These are phyloP conservation scores for Thielaviopsis punctulata DNA, from an alignment of 2,329 filamentous ascomycete genomes.

Conservation along the genomic window DNA sequence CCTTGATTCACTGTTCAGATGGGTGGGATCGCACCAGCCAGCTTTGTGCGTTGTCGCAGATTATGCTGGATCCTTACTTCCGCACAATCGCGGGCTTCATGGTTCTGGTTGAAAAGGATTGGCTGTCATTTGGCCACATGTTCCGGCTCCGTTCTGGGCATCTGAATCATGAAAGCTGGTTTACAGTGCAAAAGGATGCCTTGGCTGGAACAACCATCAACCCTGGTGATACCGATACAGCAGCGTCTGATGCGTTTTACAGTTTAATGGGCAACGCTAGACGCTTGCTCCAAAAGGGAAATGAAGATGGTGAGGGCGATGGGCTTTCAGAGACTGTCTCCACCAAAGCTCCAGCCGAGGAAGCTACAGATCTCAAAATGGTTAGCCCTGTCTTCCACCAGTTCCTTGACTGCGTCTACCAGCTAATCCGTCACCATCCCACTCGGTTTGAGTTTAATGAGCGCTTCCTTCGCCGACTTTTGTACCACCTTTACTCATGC, in stretches of 20 bases:
- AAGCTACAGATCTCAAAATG: constrained; percentile 71
- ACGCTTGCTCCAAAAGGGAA: constrained; percentile 55
- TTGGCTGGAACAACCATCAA: constrained; percentile 47
- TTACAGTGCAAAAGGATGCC: constrained; percentile 66
- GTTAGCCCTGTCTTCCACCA: constrained; percentile 95
- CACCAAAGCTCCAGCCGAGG: constrained; percentile 29
- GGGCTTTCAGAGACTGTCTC: constrained; percentile 24
- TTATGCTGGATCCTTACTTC: constrained; percentile 92
- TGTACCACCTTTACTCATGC: constrained; percentile 90
- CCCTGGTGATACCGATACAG: constrained; percentile 39
- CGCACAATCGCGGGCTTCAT: constrained; percentile 90
- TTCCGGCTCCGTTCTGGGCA: constrained; percentile 85
- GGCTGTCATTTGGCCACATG: constrained; percentile 95
- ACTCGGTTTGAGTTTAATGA: constrained; percentile 93
- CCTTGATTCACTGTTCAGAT: constrained; percentile 93
- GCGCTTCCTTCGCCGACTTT: constrained; percentile 68
- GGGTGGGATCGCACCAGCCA: constrained; percentile 97
- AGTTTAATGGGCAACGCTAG: constrained; percentile 72
- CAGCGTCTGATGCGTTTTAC: constrained; percentile 58
- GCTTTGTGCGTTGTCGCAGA: constrained; percentile 74
- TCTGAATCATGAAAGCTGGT: constrained; percentile 86
- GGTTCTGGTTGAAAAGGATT: constrained; percentile 88
- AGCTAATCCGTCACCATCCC: constrained; percentile 70
- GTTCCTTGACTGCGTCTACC: constrained; percentile 87
- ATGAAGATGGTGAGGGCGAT: constrained; percentile 46